Evolutionary conservation across 306 rosid genomes (phyloP).

Genomic region (Potentilla sterilis): DNA sequence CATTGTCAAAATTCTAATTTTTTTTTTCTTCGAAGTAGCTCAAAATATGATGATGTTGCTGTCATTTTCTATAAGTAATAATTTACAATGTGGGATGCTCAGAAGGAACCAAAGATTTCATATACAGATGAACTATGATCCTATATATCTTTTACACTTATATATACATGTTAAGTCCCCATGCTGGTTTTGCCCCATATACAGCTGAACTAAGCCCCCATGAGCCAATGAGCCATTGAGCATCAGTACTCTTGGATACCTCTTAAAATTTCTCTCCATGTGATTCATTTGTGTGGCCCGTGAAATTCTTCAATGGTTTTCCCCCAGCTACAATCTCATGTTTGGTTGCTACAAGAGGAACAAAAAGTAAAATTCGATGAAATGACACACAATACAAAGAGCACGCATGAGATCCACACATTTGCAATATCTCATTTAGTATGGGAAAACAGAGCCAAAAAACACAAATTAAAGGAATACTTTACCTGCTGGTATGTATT

Average conservation of each 20-base stretch:
- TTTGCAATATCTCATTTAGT: background rate
- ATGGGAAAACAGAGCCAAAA: background rate
- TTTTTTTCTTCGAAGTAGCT: background rate
- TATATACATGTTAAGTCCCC: conserved; percentile 44
- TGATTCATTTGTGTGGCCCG: background rate
- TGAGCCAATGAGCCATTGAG: background rate
- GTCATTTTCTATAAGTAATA: conserved; percentile 32
- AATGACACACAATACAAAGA: background rate
- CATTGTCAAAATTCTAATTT: conserved; percentile 2
- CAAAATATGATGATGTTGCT: conserved; percentile 18
- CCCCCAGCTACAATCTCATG: conserved; percentile 27
- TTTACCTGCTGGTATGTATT: conserved; percentile 53
- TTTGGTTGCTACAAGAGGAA: conserved; percentile 53
- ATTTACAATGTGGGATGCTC: conserved; percentile 39
- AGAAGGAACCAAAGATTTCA: conserved; percentile 14
- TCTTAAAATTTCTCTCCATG: background rate
- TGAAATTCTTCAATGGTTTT: background rate
- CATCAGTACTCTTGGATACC: background rate
- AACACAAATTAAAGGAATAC: background rate
- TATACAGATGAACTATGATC: conserved; percentile 30
- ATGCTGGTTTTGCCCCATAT: no score
- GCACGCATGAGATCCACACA: background rate
- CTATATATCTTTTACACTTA: conserved; percentile 41
- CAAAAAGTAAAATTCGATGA: conserved; percentile 16
- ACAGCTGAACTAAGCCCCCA: conserved; percentile 6